Evolutionary conservation across 257 asterid species (phyloP), one percentile per base, ranked within the genome.

Genomic region (Forsythia suspensa): DNA sequence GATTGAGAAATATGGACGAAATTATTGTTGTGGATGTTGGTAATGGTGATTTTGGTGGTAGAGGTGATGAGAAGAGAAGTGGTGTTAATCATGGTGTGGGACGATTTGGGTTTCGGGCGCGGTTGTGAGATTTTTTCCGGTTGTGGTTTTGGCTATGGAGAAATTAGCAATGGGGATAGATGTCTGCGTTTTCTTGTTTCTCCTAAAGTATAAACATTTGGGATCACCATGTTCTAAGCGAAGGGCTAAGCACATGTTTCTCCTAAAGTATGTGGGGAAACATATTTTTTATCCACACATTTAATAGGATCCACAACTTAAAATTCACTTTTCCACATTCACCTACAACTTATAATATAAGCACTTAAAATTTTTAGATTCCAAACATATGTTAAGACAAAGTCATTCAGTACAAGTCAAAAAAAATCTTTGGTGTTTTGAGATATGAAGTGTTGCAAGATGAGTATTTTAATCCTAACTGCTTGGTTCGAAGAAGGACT

Each of bases 91-190:
- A 57, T 24, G 79, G 75, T 16, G 80, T 75, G 7, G 82, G 79
- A 85, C 76, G 1, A 81, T 68, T 37, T 76, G 76, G 77, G 85
- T 87, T 82, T 65, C 84, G 8, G 51, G 84, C 43, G 85, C 83
- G 10, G 80, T 87, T 55, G 24, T 88, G 29, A 88, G 82, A 85
- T 44, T 86, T 75, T 84, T 84, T 29, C 75, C 87, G 66, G 93
- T 90, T 79, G 91, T 86, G 86, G 84, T 89, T 84, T 77, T 94
- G 85, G 92, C 87, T 9, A 80, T 89, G 80, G 88, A 89, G 86
- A 90, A 88, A 55, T 81, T 94, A 42, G 84, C 95, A 0, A 65
- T 90, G 12, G 96, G 95, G 77, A 77, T 94, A 55, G 88, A 12
- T 92, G 81, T 91, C 97, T 43, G 90, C 98, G 0, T 87, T 63